Percentiles rank a stretch among this genome's conserved stretches.
phyloP scores from a whole-genome alignment of 2,329 filamentous ascomycete species.

The Zelopaecilomyces penicillatus region DNA sequence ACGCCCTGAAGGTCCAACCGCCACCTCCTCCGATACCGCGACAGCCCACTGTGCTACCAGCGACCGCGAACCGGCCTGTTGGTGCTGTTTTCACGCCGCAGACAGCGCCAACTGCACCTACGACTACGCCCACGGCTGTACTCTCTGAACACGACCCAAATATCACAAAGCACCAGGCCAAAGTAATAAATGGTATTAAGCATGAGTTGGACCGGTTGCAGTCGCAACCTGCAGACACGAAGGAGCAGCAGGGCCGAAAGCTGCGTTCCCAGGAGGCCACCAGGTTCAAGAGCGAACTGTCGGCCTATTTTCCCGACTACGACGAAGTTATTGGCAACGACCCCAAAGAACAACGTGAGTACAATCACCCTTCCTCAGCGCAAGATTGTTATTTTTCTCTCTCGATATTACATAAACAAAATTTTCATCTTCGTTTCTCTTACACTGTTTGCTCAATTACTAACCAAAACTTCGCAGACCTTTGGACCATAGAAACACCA shows the following conservation, averaged over 20 bases:
- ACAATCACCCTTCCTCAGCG: background rate
- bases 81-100: constrained; percentile 3
- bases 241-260: constrained; percentile 64
- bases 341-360: constrained; percentile 66
- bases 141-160: constrained; percentile 18
- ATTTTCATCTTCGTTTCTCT: background rate
- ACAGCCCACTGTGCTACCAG: constrained; percentile 8
- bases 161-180: constrained; percentile 45
- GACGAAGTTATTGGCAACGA: constrained; percentile 88
- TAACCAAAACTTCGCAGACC: constrained; percentile 42
- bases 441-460: background rate
- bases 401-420: background rate
- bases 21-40: constrained; percentile 16
- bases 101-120: constrained; percentile 10
- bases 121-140: constrained; percentile 10
- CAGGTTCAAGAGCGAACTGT: constrained; percentile 83
- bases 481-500: constrained; percentile 63
- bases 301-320: constrained; percentile 86
- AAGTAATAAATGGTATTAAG: constrained; percentile 52
- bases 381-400: too few relatives aligned
- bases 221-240: constrained; percentile 35
- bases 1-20: constrained; percentile 16
- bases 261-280: constrained; percentile 79
- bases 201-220: constrained; percentile 53
- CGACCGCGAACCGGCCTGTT: constrained; percentile 1